Evolutionary conservation across 2,329 filamentous ascomycete genomes (phyloP).

Genomic region (Cercospora berteroae): DNA sequence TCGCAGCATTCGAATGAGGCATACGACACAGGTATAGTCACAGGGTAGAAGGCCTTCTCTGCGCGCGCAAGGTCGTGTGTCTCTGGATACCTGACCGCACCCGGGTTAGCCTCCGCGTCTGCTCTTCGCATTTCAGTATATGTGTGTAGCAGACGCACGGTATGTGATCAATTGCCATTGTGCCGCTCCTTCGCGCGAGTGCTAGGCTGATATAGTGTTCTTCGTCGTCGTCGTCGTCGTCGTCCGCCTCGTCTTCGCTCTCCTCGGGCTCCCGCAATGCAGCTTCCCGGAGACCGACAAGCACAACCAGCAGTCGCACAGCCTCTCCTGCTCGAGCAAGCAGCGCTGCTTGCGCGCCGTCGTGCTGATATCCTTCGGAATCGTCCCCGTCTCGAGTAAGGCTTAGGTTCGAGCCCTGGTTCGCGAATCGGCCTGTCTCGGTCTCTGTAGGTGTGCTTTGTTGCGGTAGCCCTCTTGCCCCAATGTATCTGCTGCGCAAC

Average conservation of each 20-base stretch:
- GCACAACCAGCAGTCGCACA: not conserved
- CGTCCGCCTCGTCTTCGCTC: conserved; percentile 2
- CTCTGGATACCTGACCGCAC: conserved; percentile 44
- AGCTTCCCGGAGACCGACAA: not conserved
- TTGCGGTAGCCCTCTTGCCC: not conserved
- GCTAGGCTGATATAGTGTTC: not conserved
- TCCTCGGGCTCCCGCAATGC: not conserved
- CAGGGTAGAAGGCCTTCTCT: conserved; percentile 47
- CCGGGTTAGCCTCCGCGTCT: conserved; percentile 8
- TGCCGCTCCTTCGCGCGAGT: conserved; percentile 7
- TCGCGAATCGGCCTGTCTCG: not conserved
- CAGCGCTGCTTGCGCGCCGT: not conserved
- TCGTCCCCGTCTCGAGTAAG: not conserved
- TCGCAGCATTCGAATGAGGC: conserved; percentile 40
- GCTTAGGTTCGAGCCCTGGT: not conserved
- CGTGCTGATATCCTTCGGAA: not conserved
- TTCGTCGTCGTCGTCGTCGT: not conserved
- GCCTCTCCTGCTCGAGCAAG: not conserved
- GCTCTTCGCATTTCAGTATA: not conserved
- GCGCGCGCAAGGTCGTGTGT: conserved; percentile 47
- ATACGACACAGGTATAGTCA: conserved; percentile 51
- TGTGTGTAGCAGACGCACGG: conserved; percentile 20
- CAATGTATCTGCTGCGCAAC: conserved; percentile 1
- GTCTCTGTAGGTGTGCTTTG: not conserved
- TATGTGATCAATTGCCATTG: conserved; percentile 36